Conservation (phyloP, 129 eudicot genomes). For the Kitagawia praeruptora region DNA sequence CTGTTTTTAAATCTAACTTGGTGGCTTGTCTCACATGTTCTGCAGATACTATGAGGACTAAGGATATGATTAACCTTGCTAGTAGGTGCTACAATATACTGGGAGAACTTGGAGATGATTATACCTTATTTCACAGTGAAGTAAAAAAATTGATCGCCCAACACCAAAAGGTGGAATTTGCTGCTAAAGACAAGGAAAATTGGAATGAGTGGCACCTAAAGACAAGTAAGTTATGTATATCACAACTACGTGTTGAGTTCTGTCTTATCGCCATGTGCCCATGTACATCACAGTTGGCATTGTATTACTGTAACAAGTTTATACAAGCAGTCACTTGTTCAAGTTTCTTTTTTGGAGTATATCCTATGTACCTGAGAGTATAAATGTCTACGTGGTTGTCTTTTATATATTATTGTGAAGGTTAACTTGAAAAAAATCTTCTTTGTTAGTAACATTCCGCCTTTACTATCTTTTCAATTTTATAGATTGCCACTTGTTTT, state of each 20-base stretch:
- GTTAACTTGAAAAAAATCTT: too few species aligned
- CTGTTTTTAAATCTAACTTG: neutral
- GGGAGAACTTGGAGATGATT: neutral
- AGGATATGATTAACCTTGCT: neutral
- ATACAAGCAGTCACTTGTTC: neutral
- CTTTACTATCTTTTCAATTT: neutral
- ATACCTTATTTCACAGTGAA: neutral
- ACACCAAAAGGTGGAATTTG: neutral
- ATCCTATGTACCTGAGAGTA: neutral
- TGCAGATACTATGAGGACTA: neutral
- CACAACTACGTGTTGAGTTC: too few species aligned
- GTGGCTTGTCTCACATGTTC: neutral
- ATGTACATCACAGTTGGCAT: too few species aligned
- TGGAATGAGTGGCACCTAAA: neutral
- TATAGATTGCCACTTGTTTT: slow-evolving; percentile 9
- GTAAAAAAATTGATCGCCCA: neutral
- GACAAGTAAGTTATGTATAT: neutral
- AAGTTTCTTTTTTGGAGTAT: neutral
- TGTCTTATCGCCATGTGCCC: neutral
- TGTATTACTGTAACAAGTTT: too few species aligned
- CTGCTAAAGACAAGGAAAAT: neutral
- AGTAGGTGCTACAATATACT: neutral
- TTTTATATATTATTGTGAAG: too few species aligned
- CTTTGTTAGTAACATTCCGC: neutral
- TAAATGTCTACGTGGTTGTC: too few species aligned